These are phyloP conservation scores for Plenodomus biglobosus DNA, from an alignment of 2,329 filamentous ascomycete species.

Conservation along the genomic window DNA sequence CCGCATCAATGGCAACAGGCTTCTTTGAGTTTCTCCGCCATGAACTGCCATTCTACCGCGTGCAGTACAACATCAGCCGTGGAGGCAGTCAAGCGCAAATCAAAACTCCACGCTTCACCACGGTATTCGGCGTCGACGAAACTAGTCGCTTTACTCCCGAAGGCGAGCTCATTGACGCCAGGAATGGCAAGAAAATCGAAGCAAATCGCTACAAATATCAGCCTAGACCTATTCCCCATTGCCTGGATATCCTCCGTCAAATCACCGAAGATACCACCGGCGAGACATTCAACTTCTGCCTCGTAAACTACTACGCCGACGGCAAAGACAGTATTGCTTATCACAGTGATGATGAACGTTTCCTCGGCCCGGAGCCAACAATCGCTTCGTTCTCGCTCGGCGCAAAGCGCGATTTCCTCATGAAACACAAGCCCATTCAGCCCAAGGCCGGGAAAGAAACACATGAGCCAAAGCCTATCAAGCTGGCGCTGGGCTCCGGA, in stretches of 20 bases:
- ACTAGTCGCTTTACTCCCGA: constrained; percentile 60
- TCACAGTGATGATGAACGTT: constrained; percentile 78
- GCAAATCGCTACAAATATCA: constrained; percentile 58
- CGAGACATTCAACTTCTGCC: constrained; percentile 73
- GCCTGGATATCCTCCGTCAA: constrained; percentile 64
- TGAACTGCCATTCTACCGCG: constrained; percentile 75
- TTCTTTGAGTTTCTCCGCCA: constrained; percentile 71
- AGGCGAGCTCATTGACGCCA: constrained; percentile 46
- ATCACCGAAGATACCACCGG: constrained; percentile 67
- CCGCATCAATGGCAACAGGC: constrained; percentile 56
- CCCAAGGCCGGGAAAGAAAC: constrained; percentile 39
- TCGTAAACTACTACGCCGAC: constrained; percentile 82
- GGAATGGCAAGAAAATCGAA: constrained; percentile 46
- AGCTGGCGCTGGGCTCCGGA: constrained; percentile 62
- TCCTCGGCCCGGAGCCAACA: constrained; percentile 67
- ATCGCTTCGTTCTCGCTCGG: constrained; percentile 77
- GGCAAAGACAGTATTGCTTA: constrained; percentile 77
- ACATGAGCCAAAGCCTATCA: constrained; percentile 49
- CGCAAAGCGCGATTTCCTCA: constrained; percentile 70
- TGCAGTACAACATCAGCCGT: constrained; percentile 71
- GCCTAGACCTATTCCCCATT: constrained; percentile 71
- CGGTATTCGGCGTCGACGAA: constrained; percentile 63
- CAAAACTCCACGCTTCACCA: constrained; percentile 62
- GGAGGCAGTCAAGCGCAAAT: constrained; percentile 64
- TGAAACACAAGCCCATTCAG: constrained; percentile 71